Base-by-base conservation (phyloP, 352 stramenopile species). In the Peronospora farinosa region DNA sequence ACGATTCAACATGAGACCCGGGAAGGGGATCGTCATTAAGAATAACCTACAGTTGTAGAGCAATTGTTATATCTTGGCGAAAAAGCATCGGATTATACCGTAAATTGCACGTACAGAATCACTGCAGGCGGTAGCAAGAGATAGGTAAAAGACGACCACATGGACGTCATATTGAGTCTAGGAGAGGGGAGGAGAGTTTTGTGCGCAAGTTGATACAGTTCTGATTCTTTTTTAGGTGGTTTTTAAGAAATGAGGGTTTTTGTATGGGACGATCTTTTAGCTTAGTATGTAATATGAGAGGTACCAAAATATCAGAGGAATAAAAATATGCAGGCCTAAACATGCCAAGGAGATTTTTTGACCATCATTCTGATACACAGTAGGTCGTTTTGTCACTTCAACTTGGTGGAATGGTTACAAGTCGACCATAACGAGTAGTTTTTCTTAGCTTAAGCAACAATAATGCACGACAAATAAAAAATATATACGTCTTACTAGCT, bases 101-200 rank as follows among this genome's bases (percentile, higher is more conserved):
- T 16, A 11, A 42, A 9, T 32, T 42, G 19, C 7, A 78, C 78
- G 50, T 68, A 90, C 79, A 90, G 69, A 51, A 88, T 56, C 35
- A 90, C 73, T n/a, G 79, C 79, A 17, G 79, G 79, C 30, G 79
- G 79, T 28, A 90, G 73, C 50, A 90, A 58, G 32, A 84, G 67
- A 45, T 87, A 90, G 31, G 79, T 87, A 65, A 84, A 82, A 27
- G 76, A 85, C 35, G 74, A 78, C 79, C 79, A 90, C 59, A 86
- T 69, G 40, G 76, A 78, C 57, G 73, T 39, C 76, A 85, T 86
- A 7, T 32, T 51, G 39, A 25, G 41, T 0, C 21, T 23, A 19
- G 32, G 41, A 33, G 17, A 16, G 17, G 4, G 0, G 15, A 11
- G 5, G 13, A n/a, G 7, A 23, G 35, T n/a, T n/a, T n/a, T 23